Evolutionary conservation across 1,284 basidiomycete genomes (phyloP).

Genomic region (Ceratobasidium theobromae): DNA sequence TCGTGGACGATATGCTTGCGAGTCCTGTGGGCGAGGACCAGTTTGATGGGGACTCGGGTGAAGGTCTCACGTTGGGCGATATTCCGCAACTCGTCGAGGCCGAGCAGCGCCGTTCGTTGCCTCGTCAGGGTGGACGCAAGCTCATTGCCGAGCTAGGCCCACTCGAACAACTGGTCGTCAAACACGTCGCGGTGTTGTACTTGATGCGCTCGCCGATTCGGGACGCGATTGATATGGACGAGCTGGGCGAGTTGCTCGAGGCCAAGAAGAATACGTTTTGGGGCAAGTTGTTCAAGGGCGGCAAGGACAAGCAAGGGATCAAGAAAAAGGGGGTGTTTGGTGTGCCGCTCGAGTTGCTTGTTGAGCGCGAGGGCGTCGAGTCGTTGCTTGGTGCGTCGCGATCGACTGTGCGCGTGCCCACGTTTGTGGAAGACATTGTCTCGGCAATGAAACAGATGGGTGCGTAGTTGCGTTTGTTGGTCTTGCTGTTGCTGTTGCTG

Average conservation of each 20-base stretch:
- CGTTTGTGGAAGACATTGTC: conserved; percentile 96
- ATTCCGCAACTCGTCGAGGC: conserved; percentile 91
- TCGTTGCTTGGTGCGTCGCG: conserved; percentile 89
- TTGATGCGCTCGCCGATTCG: conserved; percentile 76
- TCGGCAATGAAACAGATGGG: conserved; percentile 99
- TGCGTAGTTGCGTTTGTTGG: conserved; percentile 49
- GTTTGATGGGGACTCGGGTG: conserved; percentile 53
- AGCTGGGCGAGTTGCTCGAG: conserved; percentile 91
- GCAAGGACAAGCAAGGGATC: conserved; percentile 78
- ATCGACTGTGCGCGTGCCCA: conserved; percentile 84
- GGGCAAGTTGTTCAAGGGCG: conserved; percentile 95
- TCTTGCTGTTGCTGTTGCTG: neutral
- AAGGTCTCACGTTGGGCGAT: conserved; percentile 93
- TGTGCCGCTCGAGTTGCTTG: conserved; percentile 88
- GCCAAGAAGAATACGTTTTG: conserved; percentile 93
- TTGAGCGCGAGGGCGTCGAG: conserved; percentile 95
- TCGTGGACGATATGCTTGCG: conserved; percentile 76
- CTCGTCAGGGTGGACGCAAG: conserved; percentile 70
- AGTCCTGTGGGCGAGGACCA: conserved; percentile 15
- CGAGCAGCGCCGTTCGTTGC: conserved; percentile 79
- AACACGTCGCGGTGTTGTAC: conserved; percentile 85
- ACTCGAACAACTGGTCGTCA: conserved; percentile 87
- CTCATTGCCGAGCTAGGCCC: conserved; percentile 83
- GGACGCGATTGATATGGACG: conserved; percentile 86
- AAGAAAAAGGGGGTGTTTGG: conserved; percentile 97